A percentile compares a stretch with the other conserved stretches of the same genome.
Evolutionary conservation across 768 basidiomycete genomes (phyloP).

Genomic region (Kondoa subrosea): DNA sequence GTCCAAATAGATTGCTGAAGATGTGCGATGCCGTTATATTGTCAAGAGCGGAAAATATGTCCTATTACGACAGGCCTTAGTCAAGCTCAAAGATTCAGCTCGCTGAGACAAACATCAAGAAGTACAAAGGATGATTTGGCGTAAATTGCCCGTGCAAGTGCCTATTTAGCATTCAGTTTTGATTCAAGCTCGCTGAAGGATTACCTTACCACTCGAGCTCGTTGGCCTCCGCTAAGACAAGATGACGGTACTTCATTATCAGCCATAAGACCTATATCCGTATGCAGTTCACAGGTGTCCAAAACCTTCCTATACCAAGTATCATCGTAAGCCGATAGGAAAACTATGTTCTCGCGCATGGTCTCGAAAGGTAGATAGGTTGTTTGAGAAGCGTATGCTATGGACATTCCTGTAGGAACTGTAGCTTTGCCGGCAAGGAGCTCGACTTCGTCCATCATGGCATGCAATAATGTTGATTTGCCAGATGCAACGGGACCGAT

Average conservation of each 20-base stretch:
- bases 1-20: neutral
- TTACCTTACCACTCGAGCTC: neutral
- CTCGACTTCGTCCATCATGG: neutral
- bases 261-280: neutral
- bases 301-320: neutral
- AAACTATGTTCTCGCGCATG: neutral
- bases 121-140: neutral
- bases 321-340: neutral
- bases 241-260: neutral
- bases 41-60: neutral
- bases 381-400: neutral
- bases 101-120: neutral
- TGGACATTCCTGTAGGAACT: neutral
- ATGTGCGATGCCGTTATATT: neutral
- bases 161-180: no score
- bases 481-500: neutral
- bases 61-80: neutral
- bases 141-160: neutral
- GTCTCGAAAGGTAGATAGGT: neutral
- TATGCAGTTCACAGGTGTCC: neutral
- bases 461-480: neutral
- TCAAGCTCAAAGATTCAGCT: neutral
- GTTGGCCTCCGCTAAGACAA: neutral
- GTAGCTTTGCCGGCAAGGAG: neutral
- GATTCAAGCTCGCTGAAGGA: no score